A percentile compares a stretch with the other conserved stretches of the same genome.
These are phyloP conservation scores for Echites panduratus DNA, from an alignment of 257 asterid genomes.

Conservation along the genomic window DNA sequence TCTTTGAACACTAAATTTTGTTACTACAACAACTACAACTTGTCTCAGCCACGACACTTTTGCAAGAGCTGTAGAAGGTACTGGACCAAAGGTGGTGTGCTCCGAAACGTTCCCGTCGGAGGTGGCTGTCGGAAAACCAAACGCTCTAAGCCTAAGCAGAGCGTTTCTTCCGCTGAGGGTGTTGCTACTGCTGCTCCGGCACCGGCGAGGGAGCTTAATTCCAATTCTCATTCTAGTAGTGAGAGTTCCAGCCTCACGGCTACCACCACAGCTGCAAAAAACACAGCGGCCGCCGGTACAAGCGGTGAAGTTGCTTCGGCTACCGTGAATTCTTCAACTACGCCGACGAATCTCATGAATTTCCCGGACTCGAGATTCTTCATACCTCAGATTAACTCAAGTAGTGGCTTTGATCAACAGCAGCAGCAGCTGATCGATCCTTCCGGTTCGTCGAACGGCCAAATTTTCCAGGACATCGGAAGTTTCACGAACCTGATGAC, in stretches of 20 bases:
- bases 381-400: conserved; percentile 11
- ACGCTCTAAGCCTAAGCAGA: conserved; percentile 44
- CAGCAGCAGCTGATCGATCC: conserved; percentile 35
- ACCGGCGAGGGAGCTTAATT: conserved; percentile 20
- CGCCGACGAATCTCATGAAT: conserved; percentile 25
- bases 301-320: conserved; percentile 41
- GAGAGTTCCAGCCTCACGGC: conserved; percentile 74
- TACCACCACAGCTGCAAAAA: conserved; percentile 22
- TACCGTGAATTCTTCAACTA: conserved; percentile 24
- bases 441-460: conserved; percentile 28
- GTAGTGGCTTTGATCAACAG: conserved; percentile 25
- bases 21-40: conserved; percentile 82
- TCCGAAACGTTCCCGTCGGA: conserved; percentile 89
- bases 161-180: conserved; percentile 9
- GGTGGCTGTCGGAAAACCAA: conserved; percentile 90
- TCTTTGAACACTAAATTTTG: conserved; percentile 83
- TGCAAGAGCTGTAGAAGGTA: conserved; percentile 87
- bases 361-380: conserved; percentile 41
- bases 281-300: conserved; percentile 4
- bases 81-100: conserved; percentile 97
- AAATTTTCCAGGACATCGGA: conserved; percentile 51
- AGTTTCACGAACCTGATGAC: conserved; percentile 45
- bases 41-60: conserved; percentile 90
- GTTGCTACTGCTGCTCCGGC: conserved; percentile 7
- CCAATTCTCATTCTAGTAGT: conserved; percentile 55